phyloP scores from a whole-genome alignment of 164 flowering plant species.

The Berberis vulgaris region DNA sequence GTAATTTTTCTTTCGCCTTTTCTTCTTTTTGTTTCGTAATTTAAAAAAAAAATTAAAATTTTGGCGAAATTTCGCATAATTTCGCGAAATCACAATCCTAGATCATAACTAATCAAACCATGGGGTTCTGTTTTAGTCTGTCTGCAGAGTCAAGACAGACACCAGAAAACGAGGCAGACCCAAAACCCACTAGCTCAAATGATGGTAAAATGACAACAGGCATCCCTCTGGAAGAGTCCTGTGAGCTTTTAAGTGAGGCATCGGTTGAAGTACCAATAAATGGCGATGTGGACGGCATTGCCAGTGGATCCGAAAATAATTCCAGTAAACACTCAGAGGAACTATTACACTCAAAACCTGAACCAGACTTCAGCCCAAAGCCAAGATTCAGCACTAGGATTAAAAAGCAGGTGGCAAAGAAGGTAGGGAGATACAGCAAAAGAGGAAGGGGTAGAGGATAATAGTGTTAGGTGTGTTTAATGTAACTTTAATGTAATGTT shows the following conservation, averaged over 20 bases:
- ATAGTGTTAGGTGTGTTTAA: not conserved
- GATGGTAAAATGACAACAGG: constrained; percentile 3
- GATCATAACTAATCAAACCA: not conserved
- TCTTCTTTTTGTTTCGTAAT: not conserved
- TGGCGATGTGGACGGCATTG: constrained; percentile 16
- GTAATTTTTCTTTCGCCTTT: not conserved
- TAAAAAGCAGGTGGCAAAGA: constrained; percentile 21
- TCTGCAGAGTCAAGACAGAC: constrained; percentile 13
- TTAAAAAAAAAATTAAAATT: not conserved
- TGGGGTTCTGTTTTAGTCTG: constrained; percentile 14
- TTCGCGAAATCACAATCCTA: too few species aligned
- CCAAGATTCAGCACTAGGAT: not conserved
- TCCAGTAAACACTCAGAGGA: constrained; percentile 15
- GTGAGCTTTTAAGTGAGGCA: constrained; percentile 33
- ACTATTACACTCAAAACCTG: constrained; percentile 1
- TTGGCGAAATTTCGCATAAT: too few species aligned
- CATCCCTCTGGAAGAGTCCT: constrained; percentile 15
- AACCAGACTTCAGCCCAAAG: constrained; percentile 7
- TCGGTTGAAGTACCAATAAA: constrained; percentile 30
- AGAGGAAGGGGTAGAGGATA: constrained; percentile 24
- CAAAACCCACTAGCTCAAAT: not conserved
- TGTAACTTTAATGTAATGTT: constrained; percentile 5
- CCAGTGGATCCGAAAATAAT: constrained; percentile 26
- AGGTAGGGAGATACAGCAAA: constrained; percentile 15
- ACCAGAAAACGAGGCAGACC: constrained; percentile 10